Evolutionary conservation across 225 moss, liverwort and hornwort genomes (phyloP), one percentile per base, ranked within the genome.

Genomic region (Neckera pumila): DNA sequence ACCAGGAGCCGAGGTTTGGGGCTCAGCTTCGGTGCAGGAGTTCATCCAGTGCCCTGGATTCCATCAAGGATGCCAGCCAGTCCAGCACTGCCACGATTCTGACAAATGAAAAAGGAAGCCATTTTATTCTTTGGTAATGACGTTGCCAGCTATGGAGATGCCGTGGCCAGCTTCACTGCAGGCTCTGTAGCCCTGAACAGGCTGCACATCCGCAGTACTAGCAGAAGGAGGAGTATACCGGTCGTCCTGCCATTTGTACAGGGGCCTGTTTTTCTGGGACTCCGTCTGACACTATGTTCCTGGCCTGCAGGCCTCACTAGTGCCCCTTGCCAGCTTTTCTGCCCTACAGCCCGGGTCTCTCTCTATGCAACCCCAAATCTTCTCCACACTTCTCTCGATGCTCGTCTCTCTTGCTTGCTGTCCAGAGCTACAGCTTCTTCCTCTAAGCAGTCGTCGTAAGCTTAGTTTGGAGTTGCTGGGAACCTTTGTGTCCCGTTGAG

Each of bases 91-190:
- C 70, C 84, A 70, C 84, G 58, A 75, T 14, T 43, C 85, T 85
- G 74, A n/a, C 74, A 45, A 49, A 49, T 75, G 74, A 85, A 85
- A 85, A 61, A 47, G 36, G 10, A 26, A 49, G 47, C 53, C 63
- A 76, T 38, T 64, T 22, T 21, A 38, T 57, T 71, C 51, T 56
- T 47, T 36, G 40, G 43, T 73, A 47, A 59, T 45, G 85, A 74
- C 47, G 56, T 53, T 88, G 90, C 92, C 92, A 90, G 90, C 92
- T 75, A 81, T 47, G 80, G 83, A 86, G 80, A 88, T 86, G 67
- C 91, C 71, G 56, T 78, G 56, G 60, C 86, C 74, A 80, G 84
- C 70, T 36, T 80, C 85, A 17, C n/a, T 47, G 61, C 54, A 53
- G 83, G 69, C 30, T 83, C 67, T 54, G 38, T 54, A 67, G 69